Evolutionary conservation across 352 stramenopile genomes (phyloP).

Genomic region (Phytophthora citrophthora): DNA sequence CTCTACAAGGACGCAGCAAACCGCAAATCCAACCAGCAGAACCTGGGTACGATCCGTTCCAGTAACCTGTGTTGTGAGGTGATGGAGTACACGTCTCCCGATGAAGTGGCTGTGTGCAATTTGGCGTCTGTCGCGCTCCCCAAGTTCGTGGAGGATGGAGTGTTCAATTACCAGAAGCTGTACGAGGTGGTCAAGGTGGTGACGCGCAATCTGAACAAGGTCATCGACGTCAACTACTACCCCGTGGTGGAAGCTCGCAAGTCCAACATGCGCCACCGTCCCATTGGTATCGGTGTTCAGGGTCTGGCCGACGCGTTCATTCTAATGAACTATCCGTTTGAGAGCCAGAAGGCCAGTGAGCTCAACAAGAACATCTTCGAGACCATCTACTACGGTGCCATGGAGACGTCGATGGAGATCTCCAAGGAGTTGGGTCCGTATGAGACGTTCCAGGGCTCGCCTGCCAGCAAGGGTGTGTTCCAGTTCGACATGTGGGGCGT

Average conservation of each 20-base stretch:
- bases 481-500: slow-evolving; percentile 99
- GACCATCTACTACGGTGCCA: slow-evolving; percentile 99
- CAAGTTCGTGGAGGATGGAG: slow-evolving; percentile 91
- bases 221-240: slow-evolving; percentile 99
- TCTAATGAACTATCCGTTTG: slow-evolving; percentile 97
- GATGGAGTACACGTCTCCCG: slow-evolving; percentile 97
- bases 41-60: slow-evolving; percentile 99
- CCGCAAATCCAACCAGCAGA: slow-evolving; percentile 99
- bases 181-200: slow-evolving; percentile 96
- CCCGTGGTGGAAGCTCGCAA: slow-evolving; percentile 89
- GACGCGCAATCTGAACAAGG: slow-evolving; percentile 98
- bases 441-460: slow-evolving; percentile 96
- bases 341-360: slow-evolving; percentile 89
- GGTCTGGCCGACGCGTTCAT: slow-evolving; percentile 98
- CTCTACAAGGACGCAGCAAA: slow-evolving; percentile 99
- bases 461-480: slow-evolving; percentile 96
- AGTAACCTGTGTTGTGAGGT: slow-evolving; percentile 99
- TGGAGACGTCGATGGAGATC: slow-evolving; percentile 96
- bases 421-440: slow-evolving; percentile 95
- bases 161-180: slow-evolving; percentile 98
- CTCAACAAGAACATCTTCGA: slow-evolving; percentile 99
- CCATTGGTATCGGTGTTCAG: slow-evolving; percentile 98
- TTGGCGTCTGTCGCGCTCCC: slow-evolving; percentile 97
- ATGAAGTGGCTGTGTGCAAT: slow-evolving; percentile 99
- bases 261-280: slow-evolving; percentile 98